Evolutionary conservation across 192 early-diverging fungal genomes (phyloP), one percentile per base, ranked within the genome.

Genomic region (Fimicolochytrium jonesii): DNA sequence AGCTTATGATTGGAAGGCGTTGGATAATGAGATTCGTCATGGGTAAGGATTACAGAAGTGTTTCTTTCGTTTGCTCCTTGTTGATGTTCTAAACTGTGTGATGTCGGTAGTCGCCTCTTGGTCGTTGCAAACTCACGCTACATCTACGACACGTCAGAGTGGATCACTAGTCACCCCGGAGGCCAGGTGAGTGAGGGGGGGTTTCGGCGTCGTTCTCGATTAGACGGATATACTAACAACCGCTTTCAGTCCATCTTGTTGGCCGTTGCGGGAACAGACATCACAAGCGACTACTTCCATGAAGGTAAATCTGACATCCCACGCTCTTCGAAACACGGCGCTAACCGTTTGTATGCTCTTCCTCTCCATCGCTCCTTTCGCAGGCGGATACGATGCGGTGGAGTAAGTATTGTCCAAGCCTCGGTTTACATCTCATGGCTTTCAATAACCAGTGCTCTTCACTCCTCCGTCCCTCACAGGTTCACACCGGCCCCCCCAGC

Each of bases 41-140:
- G 72, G 67, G 32, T 56, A 28, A 48, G 46, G n/a, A n/a, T n/a
- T n/a, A n/a, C n/a, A n/a, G n/a, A n/a, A n/a, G n/a, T n/a, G n/a
- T n/a, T n/a, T n/a, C n/a, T n/a, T n/a, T n/a, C n/a, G n/a, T n/a
- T n/a, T n/a, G n/a, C n/a, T n/a, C n/a, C n/a, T n/a, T n/a, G n/a
- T n/a, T n/a, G n/a, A n/a, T n/a, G n/a, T n/a, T n/a, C n/a, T n/a
- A n/a, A n/a, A n/a, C n/a, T n/a, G 13, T 33, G 74, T n/a, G n/a
- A n/a, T n/a, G n/a, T n/a, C n/a, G n/a, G n/a, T n/a, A n/a, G n/a
- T n/a, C n/a, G n/a, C 20, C 28, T 77, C 0, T 31, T 65, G 31
- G 76, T 77, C 0, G 73, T 77, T 17, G 76, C 59, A 7, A 74
- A 77, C 36, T 50, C 61, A 6, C 52, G 60, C 22, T 77, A 77